Base-by-base conservation (phyloP, 768 basidiomycete species). In the Leccinellum albellum region DNA sequence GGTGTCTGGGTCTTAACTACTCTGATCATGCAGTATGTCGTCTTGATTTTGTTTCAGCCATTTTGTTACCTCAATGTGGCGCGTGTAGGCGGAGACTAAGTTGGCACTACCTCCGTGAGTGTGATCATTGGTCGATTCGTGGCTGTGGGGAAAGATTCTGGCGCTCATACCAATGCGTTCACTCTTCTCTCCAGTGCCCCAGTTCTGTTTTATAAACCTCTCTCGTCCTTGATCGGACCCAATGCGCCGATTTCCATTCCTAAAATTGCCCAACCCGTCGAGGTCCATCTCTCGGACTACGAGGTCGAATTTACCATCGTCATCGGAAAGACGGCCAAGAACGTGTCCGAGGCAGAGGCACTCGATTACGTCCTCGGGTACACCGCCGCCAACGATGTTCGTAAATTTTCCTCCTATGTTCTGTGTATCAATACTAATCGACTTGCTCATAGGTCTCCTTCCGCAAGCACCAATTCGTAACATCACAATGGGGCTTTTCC, bases 361-460 rank as follows among this genome's bases (percentile, higher is more conserved):
- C 77, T 94, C 42, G 87, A 94, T 68, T 93, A 93, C 63, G 88
- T 95, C 17, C 79, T 94, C 0, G 92, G 83, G 2, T 95, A 92
- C 66, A 89, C 88, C 3, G 87, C 78, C 3, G 87, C 84, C 5
- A 92, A 92, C 66, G 90, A 92, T 65, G 91, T 89, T 54, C 53
- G 76, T 59, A 2, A 47, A 33, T 4, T 10, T 6, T n/a, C 6
- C 13, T 2, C 20, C 4, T 6, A 20, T 37, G n/a, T 20, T 20
- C 6, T 21, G 7, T 15, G 26, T 28, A 6, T 13, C 9, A 26
- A 28, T 21, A 2, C 45, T 61, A 17, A 55, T 15, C 6, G 3
- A 2, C 15, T 33, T n/a, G 0, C n/a, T 17, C 35, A 3, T 55
- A 69, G 67, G 80, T 89, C 3, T 92, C 91, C 5, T 92, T 93